phyloP scores from a whole-genome alignment of 1,139 yeast genomes.

The Pichia sp. region DNA sequence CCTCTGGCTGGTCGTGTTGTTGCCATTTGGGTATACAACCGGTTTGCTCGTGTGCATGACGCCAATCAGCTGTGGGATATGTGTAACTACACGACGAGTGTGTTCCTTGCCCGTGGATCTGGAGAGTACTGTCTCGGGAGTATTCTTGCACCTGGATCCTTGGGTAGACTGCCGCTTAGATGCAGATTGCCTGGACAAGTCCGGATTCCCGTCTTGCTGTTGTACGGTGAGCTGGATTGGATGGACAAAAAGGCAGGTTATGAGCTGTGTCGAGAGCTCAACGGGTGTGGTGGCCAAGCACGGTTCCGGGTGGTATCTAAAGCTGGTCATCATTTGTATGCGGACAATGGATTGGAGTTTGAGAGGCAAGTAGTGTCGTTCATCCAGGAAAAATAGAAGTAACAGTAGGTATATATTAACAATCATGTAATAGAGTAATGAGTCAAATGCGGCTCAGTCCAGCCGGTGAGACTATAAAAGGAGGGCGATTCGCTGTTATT shows the following conservation, averaged over 20 bases:
- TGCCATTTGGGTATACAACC: slow-evolving; percentile 39
- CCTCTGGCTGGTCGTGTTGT: slow-evolving; percentile 44
- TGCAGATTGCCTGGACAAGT: slow-evolving; percentile 46
- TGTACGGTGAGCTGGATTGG: slow-evolving; percentile 83
- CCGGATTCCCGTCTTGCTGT: slow-evolving; percentile 39
- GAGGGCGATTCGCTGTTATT: too few relatives aligned
- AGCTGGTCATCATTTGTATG: slow-evolving; percentile 74
- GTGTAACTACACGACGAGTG: slow-evolving; percentile 36
- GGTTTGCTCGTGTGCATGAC: slow-evolving; percentile 40
- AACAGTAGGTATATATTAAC: too few relatives aligned
- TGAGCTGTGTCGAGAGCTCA: slow-evolving; percentile 40
- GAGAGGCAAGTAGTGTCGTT: slow-evolving; percentile 37
- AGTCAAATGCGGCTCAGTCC: too few relatives aligned
- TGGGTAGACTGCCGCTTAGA: slow-evolving; percentile 69
- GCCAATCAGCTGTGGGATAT: slow-evolving; percentile 38
- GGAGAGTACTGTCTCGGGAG: slow-evolving; percentile 34
- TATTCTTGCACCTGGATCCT: slow-evolving; percentile 49
- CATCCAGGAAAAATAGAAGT: too few relatives aligned
- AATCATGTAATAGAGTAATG: too few relatives aligned
- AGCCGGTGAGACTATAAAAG: too few relatives aligned
- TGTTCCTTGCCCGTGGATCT: slow-evolving; percentile 37
- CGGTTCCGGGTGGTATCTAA: slow-evolving; percentile 42
- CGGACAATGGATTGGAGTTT: slow-evolving; percentile 66
- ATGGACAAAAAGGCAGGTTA: slow-evolving; percentile 76
- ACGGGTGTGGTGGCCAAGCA: slow-evolving; percentile 21